phyloP scores from a whole-genome alignment of 1,284 basidiomycete species.

The Prillingera fragicola region DNA sequence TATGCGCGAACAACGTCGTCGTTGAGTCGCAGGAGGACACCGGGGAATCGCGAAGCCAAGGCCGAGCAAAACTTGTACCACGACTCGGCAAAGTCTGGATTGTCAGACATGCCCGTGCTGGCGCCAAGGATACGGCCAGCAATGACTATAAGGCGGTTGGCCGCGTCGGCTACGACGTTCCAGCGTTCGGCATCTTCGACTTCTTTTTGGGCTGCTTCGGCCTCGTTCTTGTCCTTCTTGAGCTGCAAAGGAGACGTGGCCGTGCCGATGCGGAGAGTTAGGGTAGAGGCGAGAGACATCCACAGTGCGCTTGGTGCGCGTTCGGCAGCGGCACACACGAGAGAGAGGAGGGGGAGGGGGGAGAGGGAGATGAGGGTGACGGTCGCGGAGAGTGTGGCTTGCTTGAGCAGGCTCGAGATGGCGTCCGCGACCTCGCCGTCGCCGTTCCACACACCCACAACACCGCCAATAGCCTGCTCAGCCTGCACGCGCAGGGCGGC shows the following conservation, averaged over 20 bases:
- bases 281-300: slow-evolving; percentile 70
- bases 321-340: slow-evolving; percentile 69
- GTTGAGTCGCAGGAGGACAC: slow-evolving; percentile 63
- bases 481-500: slow-evolving; percentile 61
- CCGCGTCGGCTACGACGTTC: slow-evolving; percentile 46
- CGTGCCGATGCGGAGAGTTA: slow-evolving; percentile 72
- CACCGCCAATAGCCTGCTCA: slow-evolving; percentile 56
- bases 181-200: slow-evolving; percentile 30
- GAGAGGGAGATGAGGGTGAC: slow-evolving; percentile 70
- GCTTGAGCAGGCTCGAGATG: slow-evolving; percentile 39
- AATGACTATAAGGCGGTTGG: slow-evolving; percentile 60
- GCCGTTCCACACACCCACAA: slow-evolving; percentile 66
- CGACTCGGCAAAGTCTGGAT: slow-evolving; percentile 80
- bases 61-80: slow-evolving; percentile 68
- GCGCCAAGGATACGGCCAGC: slow-evolving; percentile 56
- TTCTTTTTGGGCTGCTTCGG: slow-evolving; percentile 22
- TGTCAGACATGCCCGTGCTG: slow-evolving; percentile 60
- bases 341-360: slow-evolving; percentile 66
- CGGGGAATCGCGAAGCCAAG: slow-evolving; percentile 65
- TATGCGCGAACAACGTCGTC: slow-evolving; percentile 62
- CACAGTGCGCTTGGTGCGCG: slow-evolving; percentile 71
- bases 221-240: slow-evolving; percentile 29
- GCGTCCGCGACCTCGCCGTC: slow-evolving; percentile 66
- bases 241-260: slow-evolving; percentile 48
- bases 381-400: slow-evolving; percentile 33